Base-by-base conservation (phyloP, 2,329 filamentous ascomycete species). In the Metarhizium brunneum region DNA sequence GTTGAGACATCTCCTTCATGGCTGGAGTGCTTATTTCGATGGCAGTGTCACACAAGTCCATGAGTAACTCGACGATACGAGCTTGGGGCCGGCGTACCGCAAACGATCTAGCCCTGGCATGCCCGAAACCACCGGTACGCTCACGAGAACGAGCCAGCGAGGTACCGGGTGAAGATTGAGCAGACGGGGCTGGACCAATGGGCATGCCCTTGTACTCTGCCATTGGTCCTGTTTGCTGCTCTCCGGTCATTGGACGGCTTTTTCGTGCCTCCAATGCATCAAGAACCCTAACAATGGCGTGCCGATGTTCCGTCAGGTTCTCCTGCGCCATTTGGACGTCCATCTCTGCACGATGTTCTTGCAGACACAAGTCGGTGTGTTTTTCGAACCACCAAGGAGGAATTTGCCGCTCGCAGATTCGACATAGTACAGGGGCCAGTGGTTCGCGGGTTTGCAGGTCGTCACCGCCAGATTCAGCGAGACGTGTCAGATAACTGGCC, bases 331-430 rank as follows among this genome's bases (percentile, higher is more conserved):
- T 87, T 68, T 99, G 92, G 4, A 99, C 91, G 64, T 97, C 92
- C 89, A 96, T 95, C 69, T 99, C 94, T 0, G 94, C 92, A 53
- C 88, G 86, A 67, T 99, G 94, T 68, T 99, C 94, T 68, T 97
- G 92, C 55, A 96, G 77, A 66, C 94, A 99, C 20, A 97, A 76
- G 65, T 99, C 95, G 2, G 92, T 96, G 69, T 99, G 94, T 71
- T 97, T 99, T 72, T 99, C 94, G 64, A 99, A 99, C 95, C 94
- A 99, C 94, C 94, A 99, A 0, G 92, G 91, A 4, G 90, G 90
- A 58, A 99, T 97, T 59, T 96, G 90, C 54, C 94, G 89, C 69
- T 99, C 94, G 70, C 94, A 99, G 55, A 99, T 97, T 53, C 94
- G 90, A 70, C 94, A 99, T 16, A 99, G 81, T 4, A 97, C 87